These are phyloP conservation scores for Beta macrorhiza DNA, from an alignment of 179 eudicot genomes.

Conservation along the genomic window DNA sequence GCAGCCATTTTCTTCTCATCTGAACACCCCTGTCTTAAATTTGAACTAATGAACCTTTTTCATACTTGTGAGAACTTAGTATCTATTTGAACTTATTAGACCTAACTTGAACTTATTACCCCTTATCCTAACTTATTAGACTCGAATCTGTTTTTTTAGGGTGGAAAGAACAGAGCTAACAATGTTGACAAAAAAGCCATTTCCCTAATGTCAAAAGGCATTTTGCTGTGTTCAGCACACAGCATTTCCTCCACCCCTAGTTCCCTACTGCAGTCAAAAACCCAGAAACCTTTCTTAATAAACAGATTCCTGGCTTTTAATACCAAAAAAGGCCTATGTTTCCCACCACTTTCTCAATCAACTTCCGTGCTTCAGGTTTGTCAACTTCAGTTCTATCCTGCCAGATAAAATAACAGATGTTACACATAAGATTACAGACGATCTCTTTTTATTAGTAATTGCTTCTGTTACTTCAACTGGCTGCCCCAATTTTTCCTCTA, in stretches of 20 bases:
- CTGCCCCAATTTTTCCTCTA: not conserved
- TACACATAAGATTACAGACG: not conserved
- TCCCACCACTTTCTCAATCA: conserved; percentile 59
- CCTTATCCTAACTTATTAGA: not conserved
- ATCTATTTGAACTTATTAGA: not conserved
- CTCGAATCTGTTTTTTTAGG: not conserved
- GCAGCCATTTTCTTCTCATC: not conserved
- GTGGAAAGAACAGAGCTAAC: not conserved
- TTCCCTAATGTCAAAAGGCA: not conserved
- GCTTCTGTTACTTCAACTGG: not conserved
- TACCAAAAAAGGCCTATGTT: conserved; percentile 68
- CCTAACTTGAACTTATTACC: not conserved
- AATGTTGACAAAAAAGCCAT: not conserved
- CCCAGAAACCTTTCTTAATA: too few species aligned
- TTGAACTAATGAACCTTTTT: not conserved
- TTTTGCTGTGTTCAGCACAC: not conserved
- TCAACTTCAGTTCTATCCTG: conserved; percentile 47
- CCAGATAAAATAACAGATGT: conserved; percentile 4
- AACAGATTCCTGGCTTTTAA: not conserved
- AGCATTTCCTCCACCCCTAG: not conserved
- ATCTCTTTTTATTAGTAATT: not conserved
- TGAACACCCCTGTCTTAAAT: not conserved
- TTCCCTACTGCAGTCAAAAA: not conserved
- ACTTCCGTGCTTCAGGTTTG: conserved; percentile 31
- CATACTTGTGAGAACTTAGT: not conserved